Evolutionary conservation across 148 eudicot species (phyloP), one percentile per base, ranked within the genome.

Genomic region (Spergularia marina): DNA sequence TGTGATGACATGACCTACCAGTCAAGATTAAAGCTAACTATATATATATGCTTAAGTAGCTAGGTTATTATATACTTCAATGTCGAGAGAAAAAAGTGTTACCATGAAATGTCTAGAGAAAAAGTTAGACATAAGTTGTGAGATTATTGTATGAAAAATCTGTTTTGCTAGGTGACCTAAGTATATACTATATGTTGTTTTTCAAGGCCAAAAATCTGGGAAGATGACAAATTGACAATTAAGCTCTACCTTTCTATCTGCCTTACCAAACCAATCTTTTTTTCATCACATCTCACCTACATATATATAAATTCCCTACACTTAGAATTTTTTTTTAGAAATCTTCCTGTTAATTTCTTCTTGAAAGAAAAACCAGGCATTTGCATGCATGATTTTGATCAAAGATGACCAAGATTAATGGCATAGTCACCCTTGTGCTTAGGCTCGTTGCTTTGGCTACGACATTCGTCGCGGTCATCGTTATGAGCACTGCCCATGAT

Each of bases 401-500:
- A 52, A 58, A 17, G 3, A 92, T 89, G 97, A 49, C 73, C 57
- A 87, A 83, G 82, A 66, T 86, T 49, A 82, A 80, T 64, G 74
- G 79, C 9, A 56, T 87, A 36, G 80, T 86, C 36, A 82, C 84
- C n/a, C 65, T 84, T 30, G n/a, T 88, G 71, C 82, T 92, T 11
- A 91, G 98, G 88, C 74, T 92, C 17, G 13, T 85, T 71, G 96
- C 93, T 69, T 72, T 92, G 56, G 86, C 44, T 17, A 85, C 94
- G 34, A 70, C 85, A 34, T 62, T 89, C 21, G 66, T 88, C 15
- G 91, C 98, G 23, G 74, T 90, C 14, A 77, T 89, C 60, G 71
- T 90, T 12, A 91, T 92, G 97, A 74, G 86, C 65, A 90, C 89
- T 0, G 86, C 89, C 76, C 89, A 84, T 78, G 97, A 94, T 66